Percentiles rank a stretch among this genome's conserved stretches.
Conservation (phyloP, 805 yeast genomes). For the Pichia sporocuriosa region DNA sequence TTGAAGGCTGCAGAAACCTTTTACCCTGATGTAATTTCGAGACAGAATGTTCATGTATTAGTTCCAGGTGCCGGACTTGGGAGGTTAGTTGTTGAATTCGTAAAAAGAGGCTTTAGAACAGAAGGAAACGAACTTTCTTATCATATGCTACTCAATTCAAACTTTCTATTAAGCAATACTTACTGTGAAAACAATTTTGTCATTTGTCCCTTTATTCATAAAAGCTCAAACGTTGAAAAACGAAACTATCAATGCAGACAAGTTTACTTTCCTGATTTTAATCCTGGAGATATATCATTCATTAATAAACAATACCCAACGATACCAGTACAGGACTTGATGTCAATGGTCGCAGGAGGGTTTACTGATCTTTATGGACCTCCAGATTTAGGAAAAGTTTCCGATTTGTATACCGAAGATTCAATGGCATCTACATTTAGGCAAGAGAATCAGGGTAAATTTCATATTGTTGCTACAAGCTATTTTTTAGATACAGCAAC, state of each 20-base stretch:
- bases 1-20: slow-evolving; percentile 29
- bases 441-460: slow-evolving; percentile 30
- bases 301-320: slow-evolving; percentile 31
- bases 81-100: slow-evolving; percentile 49
- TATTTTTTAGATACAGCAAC: slow-evolving; percentile 61
- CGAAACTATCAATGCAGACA: slow-evolving; percentile 45
- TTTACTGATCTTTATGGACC: slow-evolving; percentile 65
- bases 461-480: slow-evolving; percentile 45
- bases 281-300: slow-evolving; percentile 34
- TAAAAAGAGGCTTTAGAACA: slow-evolving; percentile 47
- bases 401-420: slow-evolving; percentile 34
- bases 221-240: slow-evolving; percentile 38
- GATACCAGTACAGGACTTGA: slow-evolving; percentile 41
- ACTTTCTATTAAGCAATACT: slow-evolving; percentile 45
- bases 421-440: slow-evolving; percentile 38
- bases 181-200: slow-evolving; percentile 33
- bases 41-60: slow-evolving; percentile 39
- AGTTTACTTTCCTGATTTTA: slow-evolving; percentile 46
- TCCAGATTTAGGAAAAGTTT: slow-evolving; percentile 24
- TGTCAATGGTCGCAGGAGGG: slow-evolving; percentile 72
- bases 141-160: slow-evolving; percentile 55
- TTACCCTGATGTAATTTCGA: slow-evolving; percentile 32
- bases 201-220: slow-evolving; percentile 51
- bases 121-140: slow-evolving; percentile 65
- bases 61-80: slow-evolving; percentile 66